Evolutionary conservation across 345 rosid species (phyloP).

Genomic region (Alliaria petiolata): DNA sequence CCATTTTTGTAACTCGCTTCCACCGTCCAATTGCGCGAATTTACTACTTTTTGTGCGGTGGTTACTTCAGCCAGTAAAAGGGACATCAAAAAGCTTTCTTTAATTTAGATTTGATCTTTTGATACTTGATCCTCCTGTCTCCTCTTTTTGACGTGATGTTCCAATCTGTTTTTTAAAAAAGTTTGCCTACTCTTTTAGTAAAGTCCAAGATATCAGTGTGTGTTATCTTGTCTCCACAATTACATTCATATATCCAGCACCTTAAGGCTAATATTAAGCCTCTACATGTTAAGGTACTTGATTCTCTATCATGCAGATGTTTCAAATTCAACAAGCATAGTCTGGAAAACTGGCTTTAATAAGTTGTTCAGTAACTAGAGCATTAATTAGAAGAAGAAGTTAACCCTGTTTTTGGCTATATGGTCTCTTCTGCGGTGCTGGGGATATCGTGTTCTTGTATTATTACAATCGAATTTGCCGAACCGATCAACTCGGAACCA

Average conservation of each 20-base stretch:
- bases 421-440: conserved; percentile 56
- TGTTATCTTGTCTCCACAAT: not conserved
- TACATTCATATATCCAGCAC: not conserved
- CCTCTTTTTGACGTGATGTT: not conserved
- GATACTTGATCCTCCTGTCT: not conserved
- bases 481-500: too few species aligned
- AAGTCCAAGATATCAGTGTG: not conserved
- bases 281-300: not conserved
- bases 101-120: too few species aligned
- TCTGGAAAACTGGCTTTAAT: too few species aligned
- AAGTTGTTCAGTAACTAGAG: too few species aligned
- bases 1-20: not conserved
- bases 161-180: not conserved
- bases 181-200: not conserved
- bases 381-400: too few species aligned
- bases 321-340: not conserved
- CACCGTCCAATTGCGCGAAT: not conserved
- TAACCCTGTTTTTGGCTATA: conserved; percentile 89
- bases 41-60: not conserved
- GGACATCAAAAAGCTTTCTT: not conserved
- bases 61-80: too few species aligned
- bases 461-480: not conserved
- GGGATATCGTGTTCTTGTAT: too few species aligned
- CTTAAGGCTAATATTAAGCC: not conserved
- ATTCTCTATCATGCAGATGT: conserved; percentile 10